A percentile compares a stretch with the other conserved stretches of the same genome.
Conservation (phyloP, 495 filamentous ascomycete species). For the Aspergillus biplanus region DNA sequence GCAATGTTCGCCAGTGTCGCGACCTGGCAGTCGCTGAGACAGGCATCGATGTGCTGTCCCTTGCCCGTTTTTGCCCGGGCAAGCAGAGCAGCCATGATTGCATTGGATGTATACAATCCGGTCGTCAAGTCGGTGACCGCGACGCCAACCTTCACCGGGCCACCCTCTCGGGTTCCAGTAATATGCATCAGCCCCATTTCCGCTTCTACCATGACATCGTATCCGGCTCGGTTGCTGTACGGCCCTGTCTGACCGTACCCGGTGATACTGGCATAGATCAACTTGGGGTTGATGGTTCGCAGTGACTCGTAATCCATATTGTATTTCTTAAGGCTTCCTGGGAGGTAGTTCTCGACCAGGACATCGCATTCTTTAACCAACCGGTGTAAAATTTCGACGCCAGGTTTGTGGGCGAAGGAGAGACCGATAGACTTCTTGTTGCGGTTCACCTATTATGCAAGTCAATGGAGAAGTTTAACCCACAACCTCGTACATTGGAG, state of each 20-base stretch:
- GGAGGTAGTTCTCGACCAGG: constrained; percentile 95
- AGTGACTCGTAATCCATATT: constrained; percentile 82
- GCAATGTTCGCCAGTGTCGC: constrained; percentile 92
- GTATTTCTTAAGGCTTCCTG: constrained; percentile 89
- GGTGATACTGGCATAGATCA: constrained; percentile 72
- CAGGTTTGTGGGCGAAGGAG: constrained; percentile 82
- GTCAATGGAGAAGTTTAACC: constrained; percentile 1
- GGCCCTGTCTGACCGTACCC: constrained; percentile 92
- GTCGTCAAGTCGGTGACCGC: constrained; percentile 97
- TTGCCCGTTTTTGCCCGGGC: constrained; percentile 66
- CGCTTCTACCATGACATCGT: constrained; percentile 99
- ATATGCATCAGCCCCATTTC: constrained; percentile 99
- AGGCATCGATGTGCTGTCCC: constrained; percentile 92
- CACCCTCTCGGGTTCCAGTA: constrained; percentile 82
- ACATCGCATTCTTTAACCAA: constrained; percentile 87
- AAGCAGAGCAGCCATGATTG: constrained; percentile 92
- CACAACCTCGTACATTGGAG: neutral
- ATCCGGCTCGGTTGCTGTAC: constrained; percentile 85
- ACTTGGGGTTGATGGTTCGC: constrained; percentile 73
- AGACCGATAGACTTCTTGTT: constrained; percentile 95
- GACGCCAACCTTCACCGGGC: constrained; percentile 95
- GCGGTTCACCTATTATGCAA: constrained; percentile 73
- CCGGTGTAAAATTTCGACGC: constrained; percentile 82
- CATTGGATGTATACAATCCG: constrained; percentile 94
- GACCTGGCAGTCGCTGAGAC: constrained; percentile 91